phyloP scores from a whole-genome alignment of 2,329 filamentous ascomycete genomes.

The Sphaerulina populicola region DNA sequence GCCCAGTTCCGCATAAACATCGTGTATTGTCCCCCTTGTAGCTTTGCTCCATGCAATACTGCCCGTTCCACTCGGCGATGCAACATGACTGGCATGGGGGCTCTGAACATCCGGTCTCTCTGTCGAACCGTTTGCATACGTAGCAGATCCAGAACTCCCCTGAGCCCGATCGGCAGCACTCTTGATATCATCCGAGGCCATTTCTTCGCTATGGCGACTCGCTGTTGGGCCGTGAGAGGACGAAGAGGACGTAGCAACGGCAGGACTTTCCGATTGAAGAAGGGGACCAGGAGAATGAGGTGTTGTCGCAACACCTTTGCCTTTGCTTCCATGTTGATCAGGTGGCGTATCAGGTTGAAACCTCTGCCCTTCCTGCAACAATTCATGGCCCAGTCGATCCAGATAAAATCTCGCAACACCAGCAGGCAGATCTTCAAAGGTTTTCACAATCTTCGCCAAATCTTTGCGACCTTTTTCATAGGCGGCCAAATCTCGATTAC shows the following conservation, averaged over 20 bases:
- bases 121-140: background rate
- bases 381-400: constrained; percentile 60
- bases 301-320: background rate
- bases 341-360: background rate
- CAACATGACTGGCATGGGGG: background rate
- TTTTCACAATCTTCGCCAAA: constrained; percentile 56
- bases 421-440: constrained; percentile 56
- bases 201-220: too few relatives aligned
- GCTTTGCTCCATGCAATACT: background rate
- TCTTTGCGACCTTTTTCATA: constrained; percentile 76
- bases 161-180: background rate
- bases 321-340: background rate
- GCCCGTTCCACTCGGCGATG: background rate
- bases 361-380: constrained; percentile 36
- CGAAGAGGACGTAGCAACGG: too few relatives aligned
- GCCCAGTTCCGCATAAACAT: constrained; percentile 16
- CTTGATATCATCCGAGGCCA: too few relatives aligned
- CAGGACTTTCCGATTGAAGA: too few relatives aligned
- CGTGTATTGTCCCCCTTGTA: constrained; percentile 9
- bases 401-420: constrained; percentile 70
- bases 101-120: background rate
- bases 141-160: background rate
- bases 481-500: constrained; percentile 73
- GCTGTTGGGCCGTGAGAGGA: too few relatives aligned
- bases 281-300: too few relatives aligned